These are phyloP conservation scores for Chlorencoelia australis DNA, from an alignment of 2,329 filamentous ascomycete genomes.

Conservation along the genomic window DNA sequence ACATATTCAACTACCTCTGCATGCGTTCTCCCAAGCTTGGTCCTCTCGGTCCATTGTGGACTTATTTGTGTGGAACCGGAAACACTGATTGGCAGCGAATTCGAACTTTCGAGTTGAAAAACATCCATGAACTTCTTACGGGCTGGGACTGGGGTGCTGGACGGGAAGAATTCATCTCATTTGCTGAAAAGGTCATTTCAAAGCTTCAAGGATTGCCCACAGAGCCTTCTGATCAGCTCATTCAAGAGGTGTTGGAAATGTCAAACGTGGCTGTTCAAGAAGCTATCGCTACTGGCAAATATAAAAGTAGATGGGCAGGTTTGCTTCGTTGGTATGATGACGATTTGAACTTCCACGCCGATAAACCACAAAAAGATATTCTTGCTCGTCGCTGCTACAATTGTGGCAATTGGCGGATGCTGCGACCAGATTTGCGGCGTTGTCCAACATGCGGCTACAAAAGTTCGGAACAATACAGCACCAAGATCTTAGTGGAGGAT, in stretches of 20 bases:
- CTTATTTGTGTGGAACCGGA: slow-evolving; percentile 15
- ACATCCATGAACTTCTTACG: slow-evolving; percentile 11
- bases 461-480: slow-evolving; percentile 6
- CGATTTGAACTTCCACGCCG: slow-evolving; percentile 6
- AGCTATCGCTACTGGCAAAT: slow-evolving; percentile 5
- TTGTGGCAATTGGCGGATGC: slow-evolving; percentile 10
- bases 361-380: slow-evolving; percentile 8
- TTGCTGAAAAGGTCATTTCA: slow-evolving; percentile 7
- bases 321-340: slow-evolving; percentile 10
- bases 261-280: background rate
- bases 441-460: slow-evolving; percentile 9
- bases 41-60: slow-evolving; percentile 17
- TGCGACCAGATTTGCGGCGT: slow-evolving; percentile 8
- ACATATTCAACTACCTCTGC: slow-evolving; percentile 18
- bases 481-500: slow-evolving; percentile 7
- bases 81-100: slow-evolving; percentile 9
- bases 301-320: slow-evolving; percentile 8
- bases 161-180: slow-evolving; percentile 10
- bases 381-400: slow-evolving; percentile 6
- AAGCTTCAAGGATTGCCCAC: slow-evolving; percentile 7
- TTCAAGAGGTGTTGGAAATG: slow-evolving; percentile 1
- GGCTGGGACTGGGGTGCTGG: slow-evolving; percentile 16
- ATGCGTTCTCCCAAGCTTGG: slow-evolving; percentile 16
- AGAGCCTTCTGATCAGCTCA: background rate
- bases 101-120: slow-evolving; percentile 3